phyloP scores from a whole-genome alignment of 352 stramenopile genomes.

The Blastocystis sp. region DNA sequence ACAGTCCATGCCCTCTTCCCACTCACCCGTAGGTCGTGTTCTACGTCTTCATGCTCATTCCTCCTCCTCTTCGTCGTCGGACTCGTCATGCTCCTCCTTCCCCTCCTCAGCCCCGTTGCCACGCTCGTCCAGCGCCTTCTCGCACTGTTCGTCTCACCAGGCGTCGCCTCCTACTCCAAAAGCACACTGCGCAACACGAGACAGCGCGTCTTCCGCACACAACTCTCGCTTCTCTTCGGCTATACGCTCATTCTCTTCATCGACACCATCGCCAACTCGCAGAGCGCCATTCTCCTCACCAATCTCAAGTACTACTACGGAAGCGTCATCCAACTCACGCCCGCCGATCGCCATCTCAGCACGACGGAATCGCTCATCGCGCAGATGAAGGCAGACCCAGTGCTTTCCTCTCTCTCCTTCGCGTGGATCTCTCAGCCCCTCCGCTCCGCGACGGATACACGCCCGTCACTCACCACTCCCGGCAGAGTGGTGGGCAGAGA shows the following conservation, averaged over 20 bases:
- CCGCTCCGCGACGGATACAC: background rate
- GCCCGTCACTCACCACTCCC: background rate
- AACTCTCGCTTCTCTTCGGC: conserved; percentile 27
- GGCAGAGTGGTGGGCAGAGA: background rate
- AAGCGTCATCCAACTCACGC: background rate
- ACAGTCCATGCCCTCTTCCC: background rate
- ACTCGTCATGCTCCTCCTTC: conserved; percentile 1
- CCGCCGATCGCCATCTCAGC: background rate
- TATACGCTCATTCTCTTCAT: conserved; percentile 40
- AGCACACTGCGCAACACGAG: background rate
- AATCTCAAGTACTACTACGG: conserved; percentile 52
- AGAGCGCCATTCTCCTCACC: background rate
- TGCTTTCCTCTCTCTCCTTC: background rate
- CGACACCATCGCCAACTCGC: conserved; percentile 7
- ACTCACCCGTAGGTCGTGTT: conserved; percentile 22
- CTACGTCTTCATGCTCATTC: conserved; percentile 45
- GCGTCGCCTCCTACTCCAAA: background rate
- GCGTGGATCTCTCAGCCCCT: background rate
- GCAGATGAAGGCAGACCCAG: background rate
- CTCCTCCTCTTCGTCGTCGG: conserved; percentile 25
- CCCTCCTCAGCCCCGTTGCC: conserved; percentile 1
- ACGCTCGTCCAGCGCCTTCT: background rate
- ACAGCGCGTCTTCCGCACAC: background rate
- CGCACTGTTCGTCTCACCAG: background rate
- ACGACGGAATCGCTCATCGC: background rate